Evolutionary conservation across 345 rosid species (phyloP).

Genomic region (Rhizophora apiculata): DNA sequence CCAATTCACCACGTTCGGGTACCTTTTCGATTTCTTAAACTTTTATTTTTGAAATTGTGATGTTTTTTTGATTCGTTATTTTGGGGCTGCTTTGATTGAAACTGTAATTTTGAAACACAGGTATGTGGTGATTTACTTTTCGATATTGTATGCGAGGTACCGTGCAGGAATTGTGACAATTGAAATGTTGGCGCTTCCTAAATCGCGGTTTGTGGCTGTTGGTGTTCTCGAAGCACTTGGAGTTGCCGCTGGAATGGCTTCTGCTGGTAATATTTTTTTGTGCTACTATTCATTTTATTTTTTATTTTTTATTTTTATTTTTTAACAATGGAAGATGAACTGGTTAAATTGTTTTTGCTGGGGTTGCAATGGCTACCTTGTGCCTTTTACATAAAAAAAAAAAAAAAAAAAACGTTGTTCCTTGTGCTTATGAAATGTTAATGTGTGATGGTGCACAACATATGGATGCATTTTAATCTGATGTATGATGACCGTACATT

Average conservation of each 20-base stretch:
- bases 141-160: slow-evolving; percentile 49
- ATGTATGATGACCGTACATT: too few relatives aligned
- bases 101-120: slow-evolving; percentile 26
- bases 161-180: slow-evolving; percentile 62
- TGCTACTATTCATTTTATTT: not conserved
- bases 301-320: not conserved
- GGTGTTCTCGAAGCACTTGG: slow-evolving; percentile 82
- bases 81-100: not conserved
- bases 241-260: slow-evolving; percentile 77
- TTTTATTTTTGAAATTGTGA: too few relatives aligned
- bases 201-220: slow-evolving; percentile 58
- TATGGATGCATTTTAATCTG: too few relatives aligned
- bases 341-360: too few relatives aligned
- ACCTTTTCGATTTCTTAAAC: not conserved
- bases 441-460: too few relatives aligned
- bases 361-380: too few relatives aligned
- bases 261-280: slow-evolving; percentile 56
- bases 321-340: not conserved
- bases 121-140: slow-evolving; percentile 69
- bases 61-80: not conserved
- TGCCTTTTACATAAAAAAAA: too few relatives aligned
- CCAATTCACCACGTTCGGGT: slow-evolving; percentile 87
- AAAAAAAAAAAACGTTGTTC: too few relatives aligned
- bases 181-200: slow-evolving; percentile 75
- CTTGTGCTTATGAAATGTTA: too few relatives aligned